phyloP scores from a whole-genome alignment of 139 green algal genomes.

The Chlorella sp. region DNA sequence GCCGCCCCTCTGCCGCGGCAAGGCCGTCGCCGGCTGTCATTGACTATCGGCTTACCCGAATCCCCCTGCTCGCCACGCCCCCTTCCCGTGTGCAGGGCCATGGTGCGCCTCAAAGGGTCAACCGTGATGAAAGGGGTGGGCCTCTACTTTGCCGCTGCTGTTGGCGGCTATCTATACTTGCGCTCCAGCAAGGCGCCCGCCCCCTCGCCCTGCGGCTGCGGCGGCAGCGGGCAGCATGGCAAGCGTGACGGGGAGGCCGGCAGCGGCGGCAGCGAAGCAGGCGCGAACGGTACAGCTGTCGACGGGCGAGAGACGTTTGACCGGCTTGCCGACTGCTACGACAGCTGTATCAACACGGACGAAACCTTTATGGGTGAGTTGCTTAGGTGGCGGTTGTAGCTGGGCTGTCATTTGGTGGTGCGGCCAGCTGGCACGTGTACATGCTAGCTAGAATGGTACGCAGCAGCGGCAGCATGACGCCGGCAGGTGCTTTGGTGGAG shows the following conservation, averaged over 20 bases:
- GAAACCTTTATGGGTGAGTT: conserved; percentile 60
- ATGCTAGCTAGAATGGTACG: no score
- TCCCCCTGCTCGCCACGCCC: neutral
- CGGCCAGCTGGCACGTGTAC: no score
- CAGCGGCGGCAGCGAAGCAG: neutral
- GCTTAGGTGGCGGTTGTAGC: no score
- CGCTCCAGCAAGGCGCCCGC: conserved; percentile 17
- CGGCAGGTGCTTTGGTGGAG: no score
- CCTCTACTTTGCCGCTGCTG: conserved; percentile 28
- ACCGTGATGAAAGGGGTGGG: conserved; percentile 1
- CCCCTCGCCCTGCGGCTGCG: conserved; percentile 20
- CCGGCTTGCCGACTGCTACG: conserved; percentile 59
- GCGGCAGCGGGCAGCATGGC: neutral
- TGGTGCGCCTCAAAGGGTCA: neutral
- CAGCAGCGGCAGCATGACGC: no score
- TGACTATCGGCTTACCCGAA: no score
- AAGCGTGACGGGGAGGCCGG: neutral
- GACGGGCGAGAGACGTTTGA: conserved; percentile 51
- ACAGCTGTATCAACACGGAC: conserved; percentile 59
- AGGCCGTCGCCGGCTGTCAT: neutral
- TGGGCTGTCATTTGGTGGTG: no score
- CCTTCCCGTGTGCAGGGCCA: neutral
- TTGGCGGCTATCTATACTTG: conserved; percentile 29
- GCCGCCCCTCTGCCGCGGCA: no score
- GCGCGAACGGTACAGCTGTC: neutral